Conservation (phyloP, 2,329 filamentous ascomycete genomes). For the Fusarium sulawesiense region DNA sequence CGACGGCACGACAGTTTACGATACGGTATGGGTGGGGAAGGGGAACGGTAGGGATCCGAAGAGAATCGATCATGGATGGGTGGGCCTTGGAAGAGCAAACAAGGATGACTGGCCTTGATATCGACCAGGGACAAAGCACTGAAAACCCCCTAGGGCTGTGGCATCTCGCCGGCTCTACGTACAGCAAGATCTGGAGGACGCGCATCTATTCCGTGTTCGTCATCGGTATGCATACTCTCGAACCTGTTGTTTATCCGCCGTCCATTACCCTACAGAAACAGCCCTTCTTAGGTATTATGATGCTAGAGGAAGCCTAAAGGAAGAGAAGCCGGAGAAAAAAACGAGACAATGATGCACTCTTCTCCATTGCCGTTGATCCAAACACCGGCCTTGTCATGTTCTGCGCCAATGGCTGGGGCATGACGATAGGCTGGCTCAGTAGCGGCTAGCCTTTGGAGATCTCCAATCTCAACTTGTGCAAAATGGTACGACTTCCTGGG, state of each 20-base stretch:
- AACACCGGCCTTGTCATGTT: constrained; percentile 29
- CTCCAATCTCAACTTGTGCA: constrained; percentile 45
- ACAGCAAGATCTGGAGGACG: constrained; percentile 23
- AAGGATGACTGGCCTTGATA: constrained; percentile 39
- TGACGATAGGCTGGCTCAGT: constrained; percentile 44
- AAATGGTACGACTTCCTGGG: constrained; percentile 47
- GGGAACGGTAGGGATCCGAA: constrained; percentile 36
- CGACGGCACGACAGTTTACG: constrained; percentile 38
- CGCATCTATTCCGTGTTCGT: constrained; percentile 30
- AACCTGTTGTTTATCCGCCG: background rate
- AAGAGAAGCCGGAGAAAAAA: constrained; percentile 19
- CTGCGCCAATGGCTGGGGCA: constrained; percentile 42
- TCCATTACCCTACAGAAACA: background rate
- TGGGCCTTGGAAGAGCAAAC: constrained; percentile 30
- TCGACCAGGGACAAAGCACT: constrained; percentile 28
- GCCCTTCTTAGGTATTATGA: background rate
- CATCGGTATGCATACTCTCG: constrained; percentile 1
- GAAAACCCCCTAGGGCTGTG: constrained; percentile 38
- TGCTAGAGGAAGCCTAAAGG: constrained; percentile 3
- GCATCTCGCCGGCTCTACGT: constrained; percentile 14
- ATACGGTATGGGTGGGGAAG: constrained; percentile 38
- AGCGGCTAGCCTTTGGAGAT: constrained; percentile 46
- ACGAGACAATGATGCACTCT: constrained; percentile 33
- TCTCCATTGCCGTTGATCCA: constrained; percentile 30
- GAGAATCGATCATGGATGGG: constrained; percentile 44